Percentiles rank a stretch among this genome's conserved stretches.
Conservation (phyloP, 768 basidiomycete species). For the Holtermanniella nyarrowii region DNA sequence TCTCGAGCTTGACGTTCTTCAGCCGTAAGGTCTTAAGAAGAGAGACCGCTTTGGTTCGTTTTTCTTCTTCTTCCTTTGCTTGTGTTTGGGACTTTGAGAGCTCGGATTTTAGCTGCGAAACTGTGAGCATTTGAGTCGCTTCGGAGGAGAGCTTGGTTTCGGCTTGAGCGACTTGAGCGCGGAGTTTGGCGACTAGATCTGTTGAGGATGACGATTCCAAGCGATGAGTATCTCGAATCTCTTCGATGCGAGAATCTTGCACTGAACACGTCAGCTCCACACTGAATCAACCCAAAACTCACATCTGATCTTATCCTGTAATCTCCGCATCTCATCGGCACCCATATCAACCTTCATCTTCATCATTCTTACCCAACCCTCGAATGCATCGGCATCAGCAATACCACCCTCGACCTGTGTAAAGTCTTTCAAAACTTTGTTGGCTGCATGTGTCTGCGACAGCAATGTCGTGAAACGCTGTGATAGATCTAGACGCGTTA, state of each 20-base stretch:
- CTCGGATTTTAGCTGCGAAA: conserved; percentile 56
- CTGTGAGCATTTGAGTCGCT: conserved; percentile 49
- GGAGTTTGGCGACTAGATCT: conserved; percentile 61
- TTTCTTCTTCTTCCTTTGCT: conserved; percentile 94
- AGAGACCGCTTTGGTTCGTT: conserved; percentile 84
- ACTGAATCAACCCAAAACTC: conserved; percentile 26
- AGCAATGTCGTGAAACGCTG: conserved; percentile 12
- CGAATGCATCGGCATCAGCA: conserved; percentile 56
- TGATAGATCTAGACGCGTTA: conserved; percentile 13
- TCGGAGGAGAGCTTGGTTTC: conserved; percentile 52
- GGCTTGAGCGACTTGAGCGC: conserved; percentile 56
- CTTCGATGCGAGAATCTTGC: conserved; percentile 73
- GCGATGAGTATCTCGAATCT: conserved; percentile 71
- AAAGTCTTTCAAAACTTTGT: conserved; percentile 57
- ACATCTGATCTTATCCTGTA: conserved; percentile 67
- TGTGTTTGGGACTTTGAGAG: conserved; percentile 51
- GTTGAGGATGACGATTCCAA: conserved; percentile 70
- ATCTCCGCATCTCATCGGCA: conserved; percentile 66
- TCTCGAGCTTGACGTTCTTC: conserved; percentile 93
- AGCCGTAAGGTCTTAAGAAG: conserved; percentile 89
- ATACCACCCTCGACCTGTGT: conserved; percentile 59
- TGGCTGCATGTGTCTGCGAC: conserved; percentile 36
- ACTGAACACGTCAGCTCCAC: conserved; percentile 44
- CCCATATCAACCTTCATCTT: conserved; percentile 61
- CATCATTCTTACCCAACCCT: conserved; percentile 61